Percentiles rank a stretch among this genome's conserved stretches.
These are phyloP conservation scores for Dichotomopilus funicola DNA, from an alignment of 2,329 filamentous ascomycete species.

Conservation along the genomic window DNA sequence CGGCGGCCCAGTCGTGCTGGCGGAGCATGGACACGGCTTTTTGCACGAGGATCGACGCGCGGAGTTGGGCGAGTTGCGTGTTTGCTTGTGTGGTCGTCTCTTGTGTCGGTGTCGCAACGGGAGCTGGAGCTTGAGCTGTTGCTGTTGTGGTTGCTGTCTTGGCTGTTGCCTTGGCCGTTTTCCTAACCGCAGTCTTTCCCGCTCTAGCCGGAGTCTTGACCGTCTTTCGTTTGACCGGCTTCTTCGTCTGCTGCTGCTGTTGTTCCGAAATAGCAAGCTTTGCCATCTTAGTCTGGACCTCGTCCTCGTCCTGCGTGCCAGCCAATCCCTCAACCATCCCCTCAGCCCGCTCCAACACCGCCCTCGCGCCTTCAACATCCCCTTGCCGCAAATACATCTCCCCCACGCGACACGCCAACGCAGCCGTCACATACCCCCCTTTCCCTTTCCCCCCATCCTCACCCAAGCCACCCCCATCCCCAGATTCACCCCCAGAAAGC, in stretches of 20 bases:
- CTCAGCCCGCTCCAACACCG: slow-evolving; percentile 45
- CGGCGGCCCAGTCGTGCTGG: slow-evolving; percentile 51
- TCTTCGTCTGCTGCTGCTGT: slow-evolving; percentile 21
- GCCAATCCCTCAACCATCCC: slow-evolving; percentile 35
- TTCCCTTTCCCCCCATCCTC: slow-evolving; percentile 27
- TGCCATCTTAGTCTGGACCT: slow-evolving; percentile 34
- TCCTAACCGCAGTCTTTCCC: slow-evolving; percentile 24
- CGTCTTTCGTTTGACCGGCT: slow-evolving; percentile 21
- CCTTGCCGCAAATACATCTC: slow-evolving; percentile 48
- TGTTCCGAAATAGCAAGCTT: slow-evolving; percentile 31
- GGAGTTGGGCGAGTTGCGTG: slow-evolving; percentile 32
- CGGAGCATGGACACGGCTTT: slow-evolving; percentile 41
- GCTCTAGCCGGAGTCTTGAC: slow-evolving; percentile 10
- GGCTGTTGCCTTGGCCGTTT: slow-evolving; percentile 18
- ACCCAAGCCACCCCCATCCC: too few relatives aligned
- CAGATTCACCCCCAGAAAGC: too few relatives aligned
- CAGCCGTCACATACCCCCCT: slow-evolving; percentile 38
- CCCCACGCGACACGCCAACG: slow-evolving; percentile 49
- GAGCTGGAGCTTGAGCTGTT: slow-evolving; percentile 16
- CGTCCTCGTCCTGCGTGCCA: slow-evolving; percentile 9
- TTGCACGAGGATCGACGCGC: slow-evolving; percentile 35
- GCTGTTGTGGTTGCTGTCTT: slow-evolving; percentile 13
- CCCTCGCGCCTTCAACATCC: slow-evolving; percentile 37
- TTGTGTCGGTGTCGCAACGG: slow-evolving; percentile 10
- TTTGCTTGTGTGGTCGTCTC: slow-evolving; percentile 28